Evolutionary conservation across 1,284 basidiomycete genomes (phyloP).

Genomic region (Cryptococcus jaspeensis): DNA sequence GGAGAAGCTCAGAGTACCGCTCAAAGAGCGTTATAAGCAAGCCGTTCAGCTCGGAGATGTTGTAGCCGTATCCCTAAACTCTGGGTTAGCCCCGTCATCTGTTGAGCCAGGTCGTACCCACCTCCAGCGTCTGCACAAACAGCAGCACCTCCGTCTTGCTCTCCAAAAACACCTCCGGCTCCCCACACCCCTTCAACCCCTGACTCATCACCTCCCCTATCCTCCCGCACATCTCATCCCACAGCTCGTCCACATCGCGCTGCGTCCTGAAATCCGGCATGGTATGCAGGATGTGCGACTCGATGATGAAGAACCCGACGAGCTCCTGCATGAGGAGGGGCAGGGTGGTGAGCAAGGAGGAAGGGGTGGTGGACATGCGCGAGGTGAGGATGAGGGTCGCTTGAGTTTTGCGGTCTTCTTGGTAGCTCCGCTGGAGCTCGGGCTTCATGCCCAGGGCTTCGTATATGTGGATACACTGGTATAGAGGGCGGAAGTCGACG

Average conservation of each 20-base stretch:
- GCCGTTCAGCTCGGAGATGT: slow-evolving; percentile 76
- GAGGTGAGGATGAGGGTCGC: slow-evolving; percentile 88
- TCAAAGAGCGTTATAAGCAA: slow-evolving; percentile 87
- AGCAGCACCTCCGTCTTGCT: slow-evolving; percentile 81
- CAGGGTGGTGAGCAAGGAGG: slow-evolving; percentile 55
- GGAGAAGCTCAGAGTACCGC: slow-evolving; percentile 79
- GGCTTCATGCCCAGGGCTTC: slow-evolving; percentile 83
- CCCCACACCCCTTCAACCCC: slow-evolving; percentile 71
- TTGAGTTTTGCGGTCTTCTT: slow-evolving; percentile 95
- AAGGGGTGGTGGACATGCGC: slow-evolving; percentile 50
- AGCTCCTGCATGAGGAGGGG: slow-evolving; percentile 79
- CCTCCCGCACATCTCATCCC: slow-evolving; percentile 82
- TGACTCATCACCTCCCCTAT: slow-evolving; percentile 73
- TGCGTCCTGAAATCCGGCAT: slow-evolving; percentile 78
- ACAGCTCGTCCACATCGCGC: slow-evolving; percentile 90
- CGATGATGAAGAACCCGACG: slow-evolving; percentile 98
- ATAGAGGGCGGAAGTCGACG: slow-evolving; percentile 92
- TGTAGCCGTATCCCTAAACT: slow-evolving; percentile 77
- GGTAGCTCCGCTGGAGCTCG: slow-evolving; percentile 87
- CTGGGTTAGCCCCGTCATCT: not conserved
- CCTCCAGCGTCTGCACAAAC: slow-evolving; percentile 93
- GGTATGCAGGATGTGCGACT: slow-evolving; percentile 86
- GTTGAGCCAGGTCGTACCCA: slow-evolving; percentile 45
- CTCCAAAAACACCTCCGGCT: slow-evolving; percentile 77
- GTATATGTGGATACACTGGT: slow-evolving; percentile 97